Base-by-base conservation (phyloP, 75 land plant genomes). In the Pseudotsuga menziesii region DNA sequence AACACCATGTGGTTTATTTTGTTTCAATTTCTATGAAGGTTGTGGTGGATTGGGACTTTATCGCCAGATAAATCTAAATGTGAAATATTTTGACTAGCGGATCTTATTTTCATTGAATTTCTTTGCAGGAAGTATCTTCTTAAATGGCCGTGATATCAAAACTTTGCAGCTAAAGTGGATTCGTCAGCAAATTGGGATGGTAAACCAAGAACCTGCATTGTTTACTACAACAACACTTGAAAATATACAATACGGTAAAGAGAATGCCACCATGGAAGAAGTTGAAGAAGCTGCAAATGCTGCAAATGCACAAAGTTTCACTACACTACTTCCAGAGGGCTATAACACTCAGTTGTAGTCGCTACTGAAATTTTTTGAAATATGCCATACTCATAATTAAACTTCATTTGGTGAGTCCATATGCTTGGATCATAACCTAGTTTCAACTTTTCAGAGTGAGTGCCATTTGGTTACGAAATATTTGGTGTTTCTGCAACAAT, bases 131-230 rank as follows among this genome's bases (percentile, higher is more conserved):
- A 89, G 86, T 54, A 82, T 95, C 25, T 71, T 87, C 79, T 77
- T 92, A 76, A 95, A 95, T 80, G 89, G 90, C 78, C 85, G 85
- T 61, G 91, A 91, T 84, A 88, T 95, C 19, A 87, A 78, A 73
- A 89, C 90, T 22, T 83, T 95, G 57, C 91, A 95, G 61, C 61
- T 95, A 70, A 86, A 64, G 62, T 95, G 98, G 98, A 83, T 95
- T 16, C 87, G 98, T 63, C 90, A 90, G 71, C 93, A 95, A 72
- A 95, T 95, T 79, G 98, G 98, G 19, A 58, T 93, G 72, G 98
- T 95, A 55, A 95, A 88, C 74, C 98, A 95, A 84, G 98, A 95
- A 78, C 98, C 98, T 16, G 98, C 96, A 1, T 88, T 95, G 15
- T 95, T 95, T 79, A 96, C 92, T 16, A 91, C 95, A 7, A 86